Evolutionary conservation across 23 red algal genomes (phyloP), one percentile per base, ranked within the genome.

Genomic region (Porphyridium purpureum): DNA sequence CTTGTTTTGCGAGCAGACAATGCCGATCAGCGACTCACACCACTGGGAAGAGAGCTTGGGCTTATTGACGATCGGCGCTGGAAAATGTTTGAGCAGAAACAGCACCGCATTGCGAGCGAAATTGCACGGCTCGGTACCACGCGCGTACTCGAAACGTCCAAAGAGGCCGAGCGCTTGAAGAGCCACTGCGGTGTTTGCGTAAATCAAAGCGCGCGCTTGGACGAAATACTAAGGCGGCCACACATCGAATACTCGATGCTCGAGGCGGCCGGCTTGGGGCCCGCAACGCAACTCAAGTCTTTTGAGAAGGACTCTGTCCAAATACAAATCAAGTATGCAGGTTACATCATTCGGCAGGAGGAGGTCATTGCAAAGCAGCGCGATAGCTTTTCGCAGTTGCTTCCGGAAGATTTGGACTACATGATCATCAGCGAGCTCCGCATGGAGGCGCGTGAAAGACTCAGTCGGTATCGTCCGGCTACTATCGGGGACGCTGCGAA

Each of bases 1-100:
- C 52, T 98, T 49, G 61, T 86, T 24, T 54, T 98, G 44, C 74
- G 90, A 51, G 79, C 90, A 42, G 90, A 98, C 52, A 98, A 98
- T 58, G 79, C 90, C 1, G 84, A 93, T 11, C 26, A 21, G 52
- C 56, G 90, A 20, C 29, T 98, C 49, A 84, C 78, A 27, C 80
- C 90, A 23, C 31, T 98, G 26, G 90, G 66, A 15, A 59, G 90
- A 44, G 47, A 69, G 4, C 55, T 86, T 27, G 90, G 90, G 33
- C 75, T 98, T 28, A 70, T 98, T 31, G 90, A 98, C 68, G 80
- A 98, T 14, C 35, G 66, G 28, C 49, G 80, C 27, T 98, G 90
- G 90, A 47, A 47, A 32, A n/a, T 74, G 42, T 86, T 62, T 61
- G 27, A 62, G 5, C 72, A 63, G 14, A 86, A 85, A 57, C 64